Evolutionary conservation across 352 stramenopile species (phyloP).

Genomic region (Pythium grandisporangium): DNA sequence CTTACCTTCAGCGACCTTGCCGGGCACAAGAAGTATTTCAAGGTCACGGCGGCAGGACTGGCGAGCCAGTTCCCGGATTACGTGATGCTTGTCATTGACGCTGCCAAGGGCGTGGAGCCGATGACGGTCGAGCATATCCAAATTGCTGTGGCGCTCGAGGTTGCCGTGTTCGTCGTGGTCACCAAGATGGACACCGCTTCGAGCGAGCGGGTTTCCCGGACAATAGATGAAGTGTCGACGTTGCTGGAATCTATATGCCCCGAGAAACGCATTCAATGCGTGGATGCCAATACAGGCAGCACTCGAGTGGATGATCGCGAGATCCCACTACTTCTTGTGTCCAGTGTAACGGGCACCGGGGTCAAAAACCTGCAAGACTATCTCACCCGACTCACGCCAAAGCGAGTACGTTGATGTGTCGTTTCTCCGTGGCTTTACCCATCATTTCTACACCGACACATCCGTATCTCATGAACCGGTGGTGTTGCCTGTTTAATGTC

Average conservation of each 20-base stretch:
- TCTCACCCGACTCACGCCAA: constrained; percentile 44
- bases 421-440: neutral
- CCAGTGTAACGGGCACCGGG: constrained; percentile 43
- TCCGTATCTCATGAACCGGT: no score
- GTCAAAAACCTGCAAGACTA: constrained; percentile 49
- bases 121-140: constrained; percentile 78
- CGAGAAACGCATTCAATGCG: constrained; percentile 8
- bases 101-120: constrained; percentile 41
- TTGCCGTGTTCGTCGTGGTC: constrained; percentile 71
- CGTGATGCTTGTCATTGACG: constrained; percentile 78
- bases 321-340: constrained; percentile 57
- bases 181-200: constrained; percentile 59
- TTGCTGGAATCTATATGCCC: constrained; percentile 20
- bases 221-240: constrained; percentile 29
- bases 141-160: constrained; percentile 62
- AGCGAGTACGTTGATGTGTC: constrained; percentile 34
- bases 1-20: constrained; percentile 73
- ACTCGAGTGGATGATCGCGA: neutral
- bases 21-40: constrained; percentile 85
- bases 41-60: constrained; percentile 78
- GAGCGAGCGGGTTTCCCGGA: constrained; percentile 33
- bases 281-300: neutral
- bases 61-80: constrained; percentile 83
- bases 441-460: neutral
- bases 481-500: neutral